Base-by-base conservation (phyloP, 176 grass and related monocot species). In the Typha latifolia region DNA sequence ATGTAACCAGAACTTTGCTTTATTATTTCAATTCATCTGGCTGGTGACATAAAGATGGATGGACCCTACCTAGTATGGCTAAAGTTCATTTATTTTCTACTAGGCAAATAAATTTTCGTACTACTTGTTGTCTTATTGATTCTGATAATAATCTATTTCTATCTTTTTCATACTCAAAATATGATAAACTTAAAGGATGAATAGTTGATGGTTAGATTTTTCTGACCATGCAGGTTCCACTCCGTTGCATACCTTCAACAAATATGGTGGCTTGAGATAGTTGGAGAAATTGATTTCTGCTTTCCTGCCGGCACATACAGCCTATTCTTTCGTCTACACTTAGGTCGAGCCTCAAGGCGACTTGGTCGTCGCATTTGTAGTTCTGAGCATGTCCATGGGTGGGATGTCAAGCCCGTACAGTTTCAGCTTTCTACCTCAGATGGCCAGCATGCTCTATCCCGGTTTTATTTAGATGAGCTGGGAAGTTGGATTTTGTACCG, bases 211-310 rank as follows among this genome's bases (percentile, higher is more conserved):
- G 37, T 43, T 43, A 10, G 34, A 9, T 43, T 43, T 26, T 43
- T 6, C 37, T 43, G 37, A 22, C 20, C 53, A 20, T 49, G 55
- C 87, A 96, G 91, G 67, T 96, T 96, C 53, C 77, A 79, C 5
- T 91, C 81, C 14, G 77, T 96, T 49, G 87, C 91, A 3, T 96
- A 96, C 68, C 91, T 96, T 64, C 84, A 91, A 63, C 91, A 96
- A 75, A 96, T 85, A 67, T 96, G 91, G 91, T 96, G 91, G 91
- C 88, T 96, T 62, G 91, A 96, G 74, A 84, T 91, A 48, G 91
- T 82, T 67, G 91, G 91, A 16, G 87, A 96, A 74, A 79, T 87
- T 0, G 87, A 96, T 72, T 96, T 96, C 82, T 78, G 69, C 69
- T 96, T 96, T 64, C 91, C 91, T 0, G 82, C 72, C 12, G 91